Percentiles rank a stretch among this genome's conserved stretches.
Conservation (phyloP, 2,329 filamentous ascomycete genomes). For the Incumbomyces delicatus region DNA sequence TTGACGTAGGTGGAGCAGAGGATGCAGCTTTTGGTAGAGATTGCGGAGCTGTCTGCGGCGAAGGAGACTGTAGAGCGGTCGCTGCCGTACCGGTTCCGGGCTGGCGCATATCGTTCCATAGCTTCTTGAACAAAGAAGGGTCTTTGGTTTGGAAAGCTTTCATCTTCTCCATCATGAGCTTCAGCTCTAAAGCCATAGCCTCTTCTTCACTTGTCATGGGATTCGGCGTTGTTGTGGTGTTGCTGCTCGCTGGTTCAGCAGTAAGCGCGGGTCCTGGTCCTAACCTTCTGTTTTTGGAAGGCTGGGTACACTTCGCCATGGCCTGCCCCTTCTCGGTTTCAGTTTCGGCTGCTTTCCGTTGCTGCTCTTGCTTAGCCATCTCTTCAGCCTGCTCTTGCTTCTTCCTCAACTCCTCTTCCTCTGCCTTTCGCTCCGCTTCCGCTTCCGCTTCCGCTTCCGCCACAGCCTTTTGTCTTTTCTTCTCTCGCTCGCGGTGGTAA, state of each 20-base stretch:
- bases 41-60: conserved; percentile 13
- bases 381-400: not conserved
- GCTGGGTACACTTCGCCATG: not conserved
- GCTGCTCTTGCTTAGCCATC: conserved; percentile 6
- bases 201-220: conserved; percentile 15
- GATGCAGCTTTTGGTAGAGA: not conserved
- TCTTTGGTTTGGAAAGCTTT: conserved; percentile 47
- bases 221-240: not conserved
- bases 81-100: conserved; percentile 17
- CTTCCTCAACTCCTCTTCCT: conserved; percentile 4
- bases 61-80: conserved; percentile 5
- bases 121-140: conserved; percentile 43
- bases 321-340: conserved; percentile 8
- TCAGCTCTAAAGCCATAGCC: conserved; percentile 42
- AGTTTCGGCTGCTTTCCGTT: conserved; percentile 9
- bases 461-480: conserved; percentile 27
- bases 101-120: conserved; percentile 47
- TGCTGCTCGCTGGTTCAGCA: not conserved
- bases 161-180: conserved; percentile 49
- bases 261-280: not conserved
- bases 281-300: conserved; percentile 3
- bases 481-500: conserved; percentile 39
- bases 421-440: conserved; percentile 16
- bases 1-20: not conserved
- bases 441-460: conserved; percentile 26